Conservation (phyloP, 108 stramenopile species). For the Skeletonema menzelii region DNA sequence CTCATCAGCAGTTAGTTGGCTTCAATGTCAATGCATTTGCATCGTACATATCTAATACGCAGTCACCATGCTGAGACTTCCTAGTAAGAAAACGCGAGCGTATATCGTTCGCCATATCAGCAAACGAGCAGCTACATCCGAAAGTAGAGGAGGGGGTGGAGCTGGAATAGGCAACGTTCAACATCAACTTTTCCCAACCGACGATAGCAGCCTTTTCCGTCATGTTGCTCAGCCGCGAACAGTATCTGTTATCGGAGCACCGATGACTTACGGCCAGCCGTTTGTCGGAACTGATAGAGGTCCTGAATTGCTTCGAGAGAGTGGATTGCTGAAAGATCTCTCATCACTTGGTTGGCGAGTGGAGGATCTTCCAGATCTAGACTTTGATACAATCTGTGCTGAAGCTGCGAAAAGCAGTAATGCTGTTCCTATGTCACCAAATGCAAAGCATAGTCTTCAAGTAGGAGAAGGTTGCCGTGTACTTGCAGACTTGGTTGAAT, state of each 20-base stretch:
- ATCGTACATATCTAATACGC: too few relatives aligned
- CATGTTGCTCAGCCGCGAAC: constrained; percentile 50
- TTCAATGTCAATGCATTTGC: not conserved
- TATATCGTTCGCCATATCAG: not conserved
- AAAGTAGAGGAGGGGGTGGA: constrained; percentile 28
- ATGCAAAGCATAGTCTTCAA: constrained; percentile 67
- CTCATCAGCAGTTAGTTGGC: too few relatives aligned
- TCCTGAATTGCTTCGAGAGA: constrained; percentile 69
- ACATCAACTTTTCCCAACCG: constrained; percentile 42
- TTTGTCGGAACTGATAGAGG: constrained; percentile 86
- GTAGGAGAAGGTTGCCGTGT: constrained; percentile 53
- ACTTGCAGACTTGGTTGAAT: constrained; percentile 67
- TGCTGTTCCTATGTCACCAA: constrained; percentile 24
- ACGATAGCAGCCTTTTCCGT: constrained; percentile 31
- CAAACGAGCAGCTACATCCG: not conserved
- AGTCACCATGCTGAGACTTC: not conserved
- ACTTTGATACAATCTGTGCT: constrained; percentile 53
- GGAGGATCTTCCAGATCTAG: constrained; percentile 78
- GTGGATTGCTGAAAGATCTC: constrained; percentile 67
- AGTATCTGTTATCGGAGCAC: constrained; percentile 67
- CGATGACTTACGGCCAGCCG: constrained; percentile 92
- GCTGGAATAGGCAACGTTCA: constrained; percentile 74
- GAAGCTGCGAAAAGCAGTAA: constrained; percentile 8
- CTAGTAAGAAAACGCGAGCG: not conserved
- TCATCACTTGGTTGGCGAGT: constrained; percentile 85